These are phyloP conservation scores for Neonectria faginata DNA, from an alignment of 2,329 filamentous ascomycete genomes.

Conservation along the genomic window DNA sequence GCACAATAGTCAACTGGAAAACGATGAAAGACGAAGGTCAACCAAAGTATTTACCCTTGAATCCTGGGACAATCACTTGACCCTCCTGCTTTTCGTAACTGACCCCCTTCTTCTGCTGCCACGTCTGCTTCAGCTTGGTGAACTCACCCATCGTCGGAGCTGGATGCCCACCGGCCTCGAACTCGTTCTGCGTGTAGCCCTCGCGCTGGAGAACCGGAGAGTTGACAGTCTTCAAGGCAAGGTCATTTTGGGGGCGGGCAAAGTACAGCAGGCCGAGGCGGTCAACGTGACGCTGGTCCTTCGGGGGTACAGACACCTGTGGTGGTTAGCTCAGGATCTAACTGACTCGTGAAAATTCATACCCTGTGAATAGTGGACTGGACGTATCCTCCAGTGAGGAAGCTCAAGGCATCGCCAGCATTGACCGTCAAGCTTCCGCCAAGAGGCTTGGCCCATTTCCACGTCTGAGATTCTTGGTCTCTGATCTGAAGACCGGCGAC, in stretches of 20 bases:
- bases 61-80: slow-evolving; percentile 51
- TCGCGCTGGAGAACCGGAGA: slow-evolving; percentile 52
- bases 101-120: slow-evolving; percentile 51
- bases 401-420: slow-evolving; percentile 61
- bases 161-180: slow-evolving; percentile 48
- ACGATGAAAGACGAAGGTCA: neutral
- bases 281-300: slow-evolving; percentile 58
- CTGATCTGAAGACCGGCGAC: slow-evolving; percentile 67
- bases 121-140: slow-evolving; percentile 52
- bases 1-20: too few relatives aligned
- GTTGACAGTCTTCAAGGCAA: slow-evolving; percentile 53
- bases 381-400: slow-evolving; percentile 61
- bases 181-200: slow-evolving; percentile 53
- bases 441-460: slow-evolving; percentile 63
- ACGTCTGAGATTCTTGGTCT: slow-evolving; percentile 58
- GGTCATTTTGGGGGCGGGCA: slow-evolving; percentile 57
- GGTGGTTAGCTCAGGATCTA: neutral
- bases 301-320: slow-evolving; percentile 53
- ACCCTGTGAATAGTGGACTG: slow-evolving; percentile 57
- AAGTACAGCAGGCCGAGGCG: slow-evolving; percentile 64
- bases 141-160: slow-evolving; percentile 55
- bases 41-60: slow-evolving; percentile 44
- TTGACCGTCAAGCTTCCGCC: slow-evolving; percentile 65
- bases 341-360: neutral
- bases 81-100: slow-evolving; percentile 46